phyloP scores from a whole-genome alignment of 805 yeast genomes.

The Dipodascus albidus region DNA sequence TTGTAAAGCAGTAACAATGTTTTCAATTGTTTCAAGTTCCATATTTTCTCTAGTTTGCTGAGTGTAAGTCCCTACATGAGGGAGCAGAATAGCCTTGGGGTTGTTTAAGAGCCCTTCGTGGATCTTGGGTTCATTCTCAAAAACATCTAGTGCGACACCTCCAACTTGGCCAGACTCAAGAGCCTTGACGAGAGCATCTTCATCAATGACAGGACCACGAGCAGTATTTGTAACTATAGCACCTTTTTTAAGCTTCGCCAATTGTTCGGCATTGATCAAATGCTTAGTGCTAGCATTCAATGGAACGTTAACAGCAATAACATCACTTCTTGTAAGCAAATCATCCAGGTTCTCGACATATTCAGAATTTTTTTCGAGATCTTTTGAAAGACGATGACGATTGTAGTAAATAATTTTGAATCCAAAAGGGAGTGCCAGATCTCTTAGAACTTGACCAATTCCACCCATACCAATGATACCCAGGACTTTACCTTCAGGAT shows the following conservation, averaged over 20 bases:
- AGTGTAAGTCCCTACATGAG: constrained; percentile 37
- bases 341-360: constrained; percentile 58
- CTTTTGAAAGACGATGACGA: constrained; percentile 45
- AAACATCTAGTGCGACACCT: constrained; percentile 39
- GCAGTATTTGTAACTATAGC: constrained; percentile 38
- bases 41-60: constrained; percentile 39
- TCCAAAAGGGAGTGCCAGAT: constrained; percentile 66
- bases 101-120: constrained; percentile 32
- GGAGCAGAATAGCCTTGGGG: constrained; percentile 37
- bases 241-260: constrained; percentile 34
- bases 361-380: constrained; percentile 56
- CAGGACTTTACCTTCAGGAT: constrained; percentile 62
- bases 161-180: constrained; percentile 34
- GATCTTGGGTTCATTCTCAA: constrained; percentile 41
- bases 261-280: constrained; percentile 28
- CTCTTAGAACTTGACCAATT: constrained; percentile 71
- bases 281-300: constrained; percentile 62
- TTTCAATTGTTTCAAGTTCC: constrained; percentile 67
- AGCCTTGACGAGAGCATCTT: constrained; percentile 27
- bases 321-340: constrained; percentile 48
- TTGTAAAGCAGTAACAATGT: constrained; percentile 41
- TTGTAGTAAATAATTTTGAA: constrained; percentile 65
- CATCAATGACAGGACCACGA: constrained; percentile 40
- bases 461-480: constrained; percentile 88
- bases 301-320: constrained; percentile 66